These are phyloP conservation scores for Mortierella claussenii DNA, from an alignment of 192 early-diverging fungal species.

Conservation along the genomic window DNA sequence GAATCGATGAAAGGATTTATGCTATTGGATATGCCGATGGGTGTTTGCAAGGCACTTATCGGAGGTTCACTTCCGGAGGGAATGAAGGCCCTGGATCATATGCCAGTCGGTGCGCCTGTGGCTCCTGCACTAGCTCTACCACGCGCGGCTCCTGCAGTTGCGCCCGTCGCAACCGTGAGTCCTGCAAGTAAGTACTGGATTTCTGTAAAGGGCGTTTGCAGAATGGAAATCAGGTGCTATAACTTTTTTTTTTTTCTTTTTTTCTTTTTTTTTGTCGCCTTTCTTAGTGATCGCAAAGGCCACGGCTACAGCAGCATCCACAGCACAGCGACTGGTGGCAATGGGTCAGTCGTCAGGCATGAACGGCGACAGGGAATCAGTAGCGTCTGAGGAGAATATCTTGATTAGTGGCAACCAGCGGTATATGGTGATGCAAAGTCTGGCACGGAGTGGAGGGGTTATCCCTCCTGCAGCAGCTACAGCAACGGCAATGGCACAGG, in stretches of 20 bases:
- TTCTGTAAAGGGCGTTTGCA: too few relatives aligned
- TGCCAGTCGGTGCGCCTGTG: slow-evolving; percentile 49
- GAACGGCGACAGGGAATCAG: slow-evolving; percentile 55
- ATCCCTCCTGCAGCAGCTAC: slow-evolving; percentile 25
- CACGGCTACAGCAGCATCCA: slow-evolving; percentile 58
- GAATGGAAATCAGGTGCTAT: too few relatives aligned
- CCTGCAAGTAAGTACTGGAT: slow-evolving; percentile 47
- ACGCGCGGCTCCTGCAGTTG: slow-evolving; percentile 33
- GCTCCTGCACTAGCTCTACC: slow-evolving; percentile 15
- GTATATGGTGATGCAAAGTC: slow-evolving; percentile 78
- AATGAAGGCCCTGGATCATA: slow-evolving; percentile 77
- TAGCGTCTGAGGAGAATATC: slow-evolving; percentile 65
- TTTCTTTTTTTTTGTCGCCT: neutral
- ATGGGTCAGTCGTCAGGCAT: slow-evolving; percentile 49
- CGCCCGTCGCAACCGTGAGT: slow-evolving; percentile 7
- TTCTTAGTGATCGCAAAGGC: slow-evolving; percentile 52
- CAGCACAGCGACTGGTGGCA: slow-evolving; percentile 56
- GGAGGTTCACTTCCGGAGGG: slow-evolving; percentile 83
- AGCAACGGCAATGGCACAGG: too few relatives aligned
- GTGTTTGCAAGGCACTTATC: slow-evolving; percentile 74
- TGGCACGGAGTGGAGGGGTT: slow-evolving; percentile 53
- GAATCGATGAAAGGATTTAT: slow-evolving; percentile 82
- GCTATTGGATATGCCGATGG: slow-evolving; percentile 76
- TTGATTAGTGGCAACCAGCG: slow-evolving; percentile 67
- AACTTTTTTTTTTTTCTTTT: too few relatives aligned